Evolutionary conservation across 345 rosid species (phyloP), one percentile per base, ranked within the genome.

Genomic region (Orychophragmus violaceus): DNA sequence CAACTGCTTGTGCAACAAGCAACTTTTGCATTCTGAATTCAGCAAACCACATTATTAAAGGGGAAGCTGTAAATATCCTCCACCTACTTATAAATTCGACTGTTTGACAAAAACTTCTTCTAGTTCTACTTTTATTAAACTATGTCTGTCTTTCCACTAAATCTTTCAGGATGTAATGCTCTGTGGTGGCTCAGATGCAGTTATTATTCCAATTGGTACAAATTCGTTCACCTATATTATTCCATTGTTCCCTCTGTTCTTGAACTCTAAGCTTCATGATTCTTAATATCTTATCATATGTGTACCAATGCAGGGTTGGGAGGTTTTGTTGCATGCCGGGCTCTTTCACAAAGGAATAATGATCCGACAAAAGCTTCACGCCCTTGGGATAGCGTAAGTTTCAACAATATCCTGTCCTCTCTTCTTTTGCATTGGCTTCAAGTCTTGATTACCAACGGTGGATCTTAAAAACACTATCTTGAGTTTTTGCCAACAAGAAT

Each of bases 281-380:
- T 29, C 32, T 29, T 27, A 27, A 61, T 45, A 29, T 39, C 71
- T 23, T 48, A 68, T 48, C 12, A 36, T 70, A 54, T 72, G 16
- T 62, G 72, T 66, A 16, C 67, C 71, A 36, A 33, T 72, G 66
- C 86, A 92, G 98, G 98, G n/a, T 72, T 93, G 82, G 98, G 96
- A 85, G 98, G 98, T 64, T 93, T 92, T 66, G 86, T 87, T 57
- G 98, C 98, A 59, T 86, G 91, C 78, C 75, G 88, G 51, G 96
- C 98, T 69, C 95, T 92, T 58, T 89, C 98, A 4, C 85, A 89
- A 76, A 83, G 93, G 83, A 92, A 92, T 30, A 70, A 68, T 56
- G 93, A 92, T 75, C 98, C 98, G 5, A 62, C 95, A 70, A 89
- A 76, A 85, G 98, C 98, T 77, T 92, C 98, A 56, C 87, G 98